Conservation (phyloP, 2,329 filamentous ascomycete species). For the Stagonosporopsis cucurbitacearum region DNA sequence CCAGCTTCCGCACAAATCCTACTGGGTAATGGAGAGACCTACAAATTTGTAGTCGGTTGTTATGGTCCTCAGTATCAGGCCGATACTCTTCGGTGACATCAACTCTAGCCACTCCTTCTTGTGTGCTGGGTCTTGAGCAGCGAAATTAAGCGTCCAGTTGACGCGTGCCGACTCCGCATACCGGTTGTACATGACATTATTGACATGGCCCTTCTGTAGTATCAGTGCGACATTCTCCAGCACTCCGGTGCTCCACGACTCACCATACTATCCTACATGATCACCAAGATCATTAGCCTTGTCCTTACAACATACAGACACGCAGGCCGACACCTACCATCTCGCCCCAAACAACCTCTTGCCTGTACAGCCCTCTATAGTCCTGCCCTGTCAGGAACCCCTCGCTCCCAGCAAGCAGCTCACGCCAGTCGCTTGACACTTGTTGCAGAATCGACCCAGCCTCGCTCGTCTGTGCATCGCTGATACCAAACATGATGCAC, state of each 20-base stretch:
- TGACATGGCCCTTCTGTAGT: conserved; percentile 70
- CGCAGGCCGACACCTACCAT: conserved; percentile 64
- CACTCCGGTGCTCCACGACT: conserved; percentile 11
- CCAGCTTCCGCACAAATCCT: conserved; percentile 3
- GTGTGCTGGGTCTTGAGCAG: conserved; percentile 66
- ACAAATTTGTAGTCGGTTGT: conserved; percentile 89
- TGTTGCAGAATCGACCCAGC: conserved; percentile 66
- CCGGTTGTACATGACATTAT: conserved; percentile 82
- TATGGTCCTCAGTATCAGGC: conserved; percentile 81
- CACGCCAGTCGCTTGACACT: conserved; percentile 72
- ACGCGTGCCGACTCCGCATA: conserved; percentile 84
- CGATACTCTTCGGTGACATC: conserved; percentile 69
- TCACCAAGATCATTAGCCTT: conserved; percentile 13
- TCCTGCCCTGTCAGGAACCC: conserved; percentile 72
- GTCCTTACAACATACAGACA: neutral
- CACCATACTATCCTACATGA: conserved; percentile 61
- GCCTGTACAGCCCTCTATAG: conserved; percentile 67
- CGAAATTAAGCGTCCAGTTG: conserved; percentile 78
- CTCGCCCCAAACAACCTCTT: conserved; percentile 82
- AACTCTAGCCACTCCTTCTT: conserved; percentile 71
- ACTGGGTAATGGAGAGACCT: conserved; percentile 43
- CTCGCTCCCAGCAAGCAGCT: conserved; percentile 74
- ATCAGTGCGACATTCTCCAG: conserved; percentile 22
- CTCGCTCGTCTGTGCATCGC: conserved; percentile 61
- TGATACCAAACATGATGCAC: conserved; percentile 76